These are phyloP conservation scores for Oryza longistaminata DNA, from an alignment of 176 grass and related monocot species.

Conservation along the genomic window DNA sequence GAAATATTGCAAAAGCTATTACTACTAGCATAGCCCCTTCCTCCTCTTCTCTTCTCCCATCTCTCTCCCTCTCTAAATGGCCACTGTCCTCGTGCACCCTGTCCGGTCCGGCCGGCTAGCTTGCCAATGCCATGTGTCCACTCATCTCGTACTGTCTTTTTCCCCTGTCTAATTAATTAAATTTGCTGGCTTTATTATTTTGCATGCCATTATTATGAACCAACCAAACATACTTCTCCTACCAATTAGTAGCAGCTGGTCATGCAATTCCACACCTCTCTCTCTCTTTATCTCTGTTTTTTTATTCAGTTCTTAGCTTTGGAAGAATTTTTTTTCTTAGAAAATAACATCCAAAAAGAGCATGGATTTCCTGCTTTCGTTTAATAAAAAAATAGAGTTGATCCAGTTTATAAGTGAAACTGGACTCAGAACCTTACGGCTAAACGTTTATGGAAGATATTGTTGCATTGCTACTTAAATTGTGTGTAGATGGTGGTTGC, in stretches of 20 bases:
- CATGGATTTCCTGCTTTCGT: too few relatives aligned
- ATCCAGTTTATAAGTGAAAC: too few relatives aligned
- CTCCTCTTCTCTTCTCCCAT: not conserved
- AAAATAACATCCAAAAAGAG: too few relatives aligned
- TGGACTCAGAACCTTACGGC: too few relatives aligned
- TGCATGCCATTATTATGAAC: not conserved
- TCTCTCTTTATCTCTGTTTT: not conserved
- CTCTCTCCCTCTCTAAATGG: constrained; percentile 17
- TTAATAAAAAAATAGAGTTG: too few relatives aligned
- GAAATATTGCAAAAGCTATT: constrained; percentile 18
- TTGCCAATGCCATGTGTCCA: constrained; percentile 10
- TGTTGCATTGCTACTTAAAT: not conserved
- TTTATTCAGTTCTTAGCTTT: not conserved
- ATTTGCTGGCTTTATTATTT: not conserved
- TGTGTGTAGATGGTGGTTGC: constrained; percentile 1
- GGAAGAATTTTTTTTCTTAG: not conserved
- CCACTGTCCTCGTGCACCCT: constrained; percentile 29
- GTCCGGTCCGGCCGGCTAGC: constrained; percentile 1
- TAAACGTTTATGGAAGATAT: not conserved
- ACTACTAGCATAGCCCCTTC: not conserved
- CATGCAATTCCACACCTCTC: not conserved
- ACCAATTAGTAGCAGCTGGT: not conserved
- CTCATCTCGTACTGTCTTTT: not conserved
- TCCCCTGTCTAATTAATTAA: not conserved
- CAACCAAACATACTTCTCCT: not conserved